These are phyloP conservation scores for Puccinellia tenuiflora DNA, from an alignment of 176 grass and related monocot species.

Conservation along the genomic window DNA sequence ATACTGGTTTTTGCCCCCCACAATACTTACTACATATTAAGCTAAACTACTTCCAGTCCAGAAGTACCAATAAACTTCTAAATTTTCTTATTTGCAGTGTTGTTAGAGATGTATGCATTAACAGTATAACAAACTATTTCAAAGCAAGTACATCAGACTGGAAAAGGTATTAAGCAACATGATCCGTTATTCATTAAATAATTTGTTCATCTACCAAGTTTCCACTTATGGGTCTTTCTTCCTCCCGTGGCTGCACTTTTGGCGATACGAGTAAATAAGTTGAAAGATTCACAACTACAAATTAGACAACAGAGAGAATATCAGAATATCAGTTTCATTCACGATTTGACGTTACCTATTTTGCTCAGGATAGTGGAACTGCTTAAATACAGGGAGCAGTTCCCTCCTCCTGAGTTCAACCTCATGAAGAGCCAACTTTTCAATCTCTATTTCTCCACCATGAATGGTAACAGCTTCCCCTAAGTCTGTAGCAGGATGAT, in stretches of 20 bases:
- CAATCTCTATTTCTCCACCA: slow-evolving; percentile 88
- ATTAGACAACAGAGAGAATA: background rate
- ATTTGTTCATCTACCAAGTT: background rate
- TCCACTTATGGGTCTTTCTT: background rate
- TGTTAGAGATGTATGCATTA: background rate
- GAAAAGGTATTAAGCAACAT: background rate
- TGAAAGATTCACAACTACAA: background rate
- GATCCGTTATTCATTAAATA: background rate
- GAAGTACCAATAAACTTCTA: background rate
- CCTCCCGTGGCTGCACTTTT: background rate
- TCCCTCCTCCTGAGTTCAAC: slow-evolving; percentile 85
- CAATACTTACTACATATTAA: background rate
- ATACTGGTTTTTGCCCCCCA: background rate
- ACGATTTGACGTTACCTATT: slow-evolving; percentile 53
- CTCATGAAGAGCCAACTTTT: slow-evolving; percentile 64
- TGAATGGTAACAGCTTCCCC: slow-evolving; percentile 24
- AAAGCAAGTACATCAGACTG: background rate
- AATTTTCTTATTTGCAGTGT: background rate
- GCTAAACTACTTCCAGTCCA: background rate
- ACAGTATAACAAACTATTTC: background rate
- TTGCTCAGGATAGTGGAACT: slow-evolving; percentile 65
- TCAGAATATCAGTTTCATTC: background rate
- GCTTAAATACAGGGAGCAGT: slow-evolving; percentile 91
- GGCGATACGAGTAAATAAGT: background rate
- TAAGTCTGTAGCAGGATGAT: slow-evolving; percentile 35